These are phyloP conservation scores for Ogataea allantospora DNA, from an alignment of 805 yeast species.

Conservation along the genomic window DNA sequence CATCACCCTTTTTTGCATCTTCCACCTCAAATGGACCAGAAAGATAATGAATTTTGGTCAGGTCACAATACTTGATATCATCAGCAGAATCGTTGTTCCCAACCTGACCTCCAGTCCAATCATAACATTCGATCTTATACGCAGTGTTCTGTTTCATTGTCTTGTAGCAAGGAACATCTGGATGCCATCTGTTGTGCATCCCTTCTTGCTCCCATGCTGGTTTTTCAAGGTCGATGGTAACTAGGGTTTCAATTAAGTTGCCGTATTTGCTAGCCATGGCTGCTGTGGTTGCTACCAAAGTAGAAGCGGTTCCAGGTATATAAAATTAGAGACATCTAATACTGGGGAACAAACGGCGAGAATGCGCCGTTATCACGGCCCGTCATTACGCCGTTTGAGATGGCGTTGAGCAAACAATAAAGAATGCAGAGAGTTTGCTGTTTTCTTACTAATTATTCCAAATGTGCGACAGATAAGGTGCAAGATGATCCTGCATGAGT, in stretches of 20 bases:
- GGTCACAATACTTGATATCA: conserved; percentile 45
- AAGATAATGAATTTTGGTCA: conserved; percentile 45
- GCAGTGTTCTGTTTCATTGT: conserved; percentile 42
- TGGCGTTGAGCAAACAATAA: no score
- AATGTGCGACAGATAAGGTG: conserved; percentile 2
- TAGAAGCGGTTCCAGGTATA: neutral
- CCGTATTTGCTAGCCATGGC: conserved; percentile 17
- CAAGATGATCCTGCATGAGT: no score
- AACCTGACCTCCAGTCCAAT: conserved; percentile 55
- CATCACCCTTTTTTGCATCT: conserved; percentile 48
- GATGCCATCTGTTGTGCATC: conserved; percentile 54
- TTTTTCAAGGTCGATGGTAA: conserved; percentile 40
- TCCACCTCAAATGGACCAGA: conserved; percentile 48
- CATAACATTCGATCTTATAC: conserved; percentile 49
- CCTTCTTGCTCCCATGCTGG: conserved; percentile 48
- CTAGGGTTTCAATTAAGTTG: conserved; percentile 37
- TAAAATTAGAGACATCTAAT: neutral
- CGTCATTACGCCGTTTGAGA: neutral
- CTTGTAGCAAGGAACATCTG: conserved; percentile 44
- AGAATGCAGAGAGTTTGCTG: no score
- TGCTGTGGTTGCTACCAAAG: neutral
- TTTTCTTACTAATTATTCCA: no score
- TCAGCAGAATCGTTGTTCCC: conserved; percentile 47
- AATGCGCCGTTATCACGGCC: conserved; percentile 1
- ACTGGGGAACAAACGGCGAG: neutral